Evolutionary conservation across 768 basidiomycete genomes (phyloP), one percentile per base, ranked within the genome.

Genomic region (Rhodotorula kratochvilovae): DNA sequence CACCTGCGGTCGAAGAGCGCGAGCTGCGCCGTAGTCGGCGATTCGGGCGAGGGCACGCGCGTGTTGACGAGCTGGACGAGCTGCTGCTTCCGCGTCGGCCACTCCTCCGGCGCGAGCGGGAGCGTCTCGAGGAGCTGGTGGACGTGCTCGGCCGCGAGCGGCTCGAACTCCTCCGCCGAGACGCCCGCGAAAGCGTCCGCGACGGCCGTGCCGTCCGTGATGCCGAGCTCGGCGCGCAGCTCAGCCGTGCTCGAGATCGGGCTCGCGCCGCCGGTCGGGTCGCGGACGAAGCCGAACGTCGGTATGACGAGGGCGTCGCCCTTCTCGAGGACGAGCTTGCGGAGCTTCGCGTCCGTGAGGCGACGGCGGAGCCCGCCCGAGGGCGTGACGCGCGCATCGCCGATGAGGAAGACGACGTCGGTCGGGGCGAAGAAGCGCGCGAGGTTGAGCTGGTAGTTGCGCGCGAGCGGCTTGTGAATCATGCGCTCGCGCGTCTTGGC

Each of bases 251-350:
- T 72, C 15, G 67, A 66, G 23, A 59, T 29, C 10, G 45, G 54
- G 16, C 58, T 33, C 3, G 67, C 36, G 45, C 68, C 64, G 36
- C 65, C 68, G 3, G 56, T 57, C 12, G 68, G 63, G 42, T 70
- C 68, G n/a, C 77, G 71, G 10, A 76, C 45, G 61, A 70, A 68
- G 5, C 70, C 77, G n/a, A 78, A 78, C 5, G 73, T 63, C 12
- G 77, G 77, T 19, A 78, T 69, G n/a, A 78, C 75, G 54, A 78
- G 45, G 23, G 67, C 76, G 64, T 78, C 75, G n/a, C 76, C 77
- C 10, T 51, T 50, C 21, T 71, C 69, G 46, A 78, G 56, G 5
- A 76, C 48, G 64, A 76, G 69, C n/a, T 68, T 45, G 39, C 65
- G 68, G 7, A 62, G 42, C 5, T 36, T 33, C 19, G 46, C 53